Percentiles rank a stretch among this genome's conserved stretches.
Conservation (phyloP, 1,284 basidiomycete genomes). For the Sporisorium sorghi region DNA sequence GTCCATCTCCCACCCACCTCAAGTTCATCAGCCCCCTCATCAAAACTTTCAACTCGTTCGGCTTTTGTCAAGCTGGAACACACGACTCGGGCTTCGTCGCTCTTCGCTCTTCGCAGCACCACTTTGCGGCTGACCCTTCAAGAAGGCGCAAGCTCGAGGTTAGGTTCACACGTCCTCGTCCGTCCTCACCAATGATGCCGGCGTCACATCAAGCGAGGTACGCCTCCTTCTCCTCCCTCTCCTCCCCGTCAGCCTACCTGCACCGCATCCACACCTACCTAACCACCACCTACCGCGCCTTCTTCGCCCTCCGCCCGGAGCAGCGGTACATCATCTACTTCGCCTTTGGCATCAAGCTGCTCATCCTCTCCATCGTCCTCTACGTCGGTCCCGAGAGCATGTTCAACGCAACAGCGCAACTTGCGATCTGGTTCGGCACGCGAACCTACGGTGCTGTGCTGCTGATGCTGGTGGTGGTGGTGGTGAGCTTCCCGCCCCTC, state of each 20-base stretch:
- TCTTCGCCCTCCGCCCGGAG: conserved; percentile 28
- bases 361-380: conserved; percentile 25
- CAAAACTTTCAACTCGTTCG: neutral
- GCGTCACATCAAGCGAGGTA: conserved; percentile 20
- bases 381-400: conserved; percentile 44
- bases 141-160: neutral
- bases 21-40: neutral
- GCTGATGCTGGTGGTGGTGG: conserved; percentile 34
- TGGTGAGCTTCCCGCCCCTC: conserved; percentile 61
- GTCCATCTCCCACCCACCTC: neutral
- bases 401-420: conserved; percentile 44
- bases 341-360: conserved; percentile 18
- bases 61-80: neutral
- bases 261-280: conserved; percentile 18
- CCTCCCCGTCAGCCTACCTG: conserved; percentile 15
- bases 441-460: conserved; percentile 39
- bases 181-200: conserved; percentile 16
- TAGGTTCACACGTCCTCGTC: neutral
- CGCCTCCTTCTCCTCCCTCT: too few species aligned
- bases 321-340: conserved; percentile 40
- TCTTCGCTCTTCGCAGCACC: too few species aligned
- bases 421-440: conserved; percentile 47
- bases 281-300: conserved; percentile 15
- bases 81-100: too few species aligned
- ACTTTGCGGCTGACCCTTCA: neutral